A percentile compares a stretch with the other conserved stretches of the same genome.
Conservation (phyloP, 1,139 yeast genomes). For the Magnusiomyces suaveolens region DNA sequence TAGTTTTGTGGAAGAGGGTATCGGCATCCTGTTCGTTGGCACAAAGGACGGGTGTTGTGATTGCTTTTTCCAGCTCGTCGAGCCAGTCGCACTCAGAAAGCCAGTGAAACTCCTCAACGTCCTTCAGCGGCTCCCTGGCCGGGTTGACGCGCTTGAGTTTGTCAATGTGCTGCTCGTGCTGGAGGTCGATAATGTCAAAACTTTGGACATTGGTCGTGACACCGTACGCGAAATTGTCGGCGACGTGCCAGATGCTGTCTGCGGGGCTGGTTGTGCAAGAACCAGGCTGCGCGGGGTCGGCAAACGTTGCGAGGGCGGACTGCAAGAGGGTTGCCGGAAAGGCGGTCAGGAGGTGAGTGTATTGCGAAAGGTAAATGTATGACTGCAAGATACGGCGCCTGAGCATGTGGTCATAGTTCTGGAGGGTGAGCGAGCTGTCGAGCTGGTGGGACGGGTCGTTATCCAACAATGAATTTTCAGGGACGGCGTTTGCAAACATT, state of each 20-base stretch:
- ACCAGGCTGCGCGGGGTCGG: slow-evolving; percentile 28
- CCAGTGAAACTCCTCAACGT: slow-evolving; percentile 24
- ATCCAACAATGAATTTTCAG: slow-evolving; percentile 22
- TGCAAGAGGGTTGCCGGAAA: slow-evolving; percentile 32
- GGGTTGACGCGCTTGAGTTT: slow-evolving; percentile 11
- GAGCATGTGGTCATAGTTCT: slow-evolving; percentile 28
- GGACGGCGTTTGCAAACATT: slow-evolving; percentile 24
- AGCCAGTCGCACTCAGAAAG: slow-evolving; percentile 22
- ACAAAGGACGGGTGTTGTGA: slow-evolving; percentile 20
- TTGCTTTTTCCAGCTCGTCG: slow-evolving; percentile 19
- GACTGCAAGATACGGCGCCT: slow-evolving; percentile 33
- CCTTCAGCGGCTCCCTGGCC: slow-evolving; percentile 14
- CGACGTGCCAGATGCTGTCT: slow-evolving; percentile 29
- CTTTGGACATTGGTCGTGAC: slow-evolving; percentile 26
- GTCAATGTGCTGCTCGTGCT: slow-evolving; percentile 7
- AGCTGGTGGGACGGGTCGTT: slow-evolving; percentile 24
- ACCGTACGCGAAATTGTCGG: slow-evolving; percentile 32
- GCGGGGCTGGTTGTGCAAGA: slow-evolving; percentile 25
- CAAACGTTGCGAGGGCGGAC: slow-evolving; percentile 29
- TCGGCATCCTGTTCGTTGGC: slow-evolving; percentile 26
- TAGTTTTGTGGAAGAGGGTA: slow-evolving; percentile 12
- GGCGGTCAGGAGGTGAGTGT: slow-evolving; percentile 20
- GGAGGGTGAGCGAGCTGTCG: slow-evolving; percentile 21
- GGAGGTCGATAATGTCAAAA: slow-evolving; percentile 19
- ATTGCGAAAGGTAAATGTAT: slow-evolving; percentile 26